Evolutionary conservation across 257 asterid genomes (phyloP), one percentile per base, ranked within the genome.

Genomic region (Verbascum thapsus): DNA sequence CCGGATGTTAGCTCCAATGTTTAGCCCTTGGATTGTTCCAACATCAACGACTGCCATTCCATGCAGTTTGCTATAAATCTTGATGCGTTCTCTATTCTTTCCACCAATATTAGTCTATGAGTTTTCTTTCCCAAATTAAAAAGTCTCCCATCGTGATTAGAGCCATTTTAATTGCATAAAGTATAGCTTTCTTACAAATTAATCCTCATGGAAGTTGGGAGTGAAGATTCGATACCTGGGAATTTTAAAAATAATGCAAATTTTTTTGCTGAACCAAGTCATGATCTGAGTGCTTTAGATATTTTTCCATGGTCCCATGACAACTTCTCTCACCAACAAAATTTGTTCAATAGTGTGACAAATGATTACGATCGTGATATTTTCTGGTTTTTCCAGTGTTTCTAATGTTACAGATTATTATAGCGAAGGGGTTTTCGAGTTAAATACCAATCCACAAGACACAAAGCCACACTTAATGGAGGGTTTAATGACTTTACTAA

Each of bases 21-120:
- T 67, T 42, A 64, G 38, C 92, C 92, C 54, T 84, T 71, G 74
- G 92, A 87, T 82, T 23, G 20, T 10, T 16, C 35, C n/a, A 5
- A n/a, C 11, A 78, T 82, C 78, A 68, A 82, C 74, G 85, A 85
- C 15, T 58, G 72, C 1, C 7, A 61, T 42, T 64, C 48, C 83
- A 68, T 76, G 74, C 77, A 79, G n/a, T 72, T 65, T 13, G 44
- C 17, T 77, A 69, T 63, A 73, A 71, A 53, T 65, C 56, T 10
- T 41, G 18, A 18, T 43, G 57, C 63, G 72, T 44, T 58, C 80
- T 55, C 67, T 26, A 26, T 42, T 63, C n/a, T n/a, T 48, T 70
- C 52, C 74, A 51, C 63, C 72, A 43, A 51, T 49, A 22, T 39
- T 69, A 4, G 45, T 20, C n/a, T 10, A 20, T 53, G 30, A 58